A percentile compares a stretch with the other conserved stretches of the same genome.
Conservation (phyloP, 352 stramenopile genomes). For the Nothophytophthora sp. region DNA sequence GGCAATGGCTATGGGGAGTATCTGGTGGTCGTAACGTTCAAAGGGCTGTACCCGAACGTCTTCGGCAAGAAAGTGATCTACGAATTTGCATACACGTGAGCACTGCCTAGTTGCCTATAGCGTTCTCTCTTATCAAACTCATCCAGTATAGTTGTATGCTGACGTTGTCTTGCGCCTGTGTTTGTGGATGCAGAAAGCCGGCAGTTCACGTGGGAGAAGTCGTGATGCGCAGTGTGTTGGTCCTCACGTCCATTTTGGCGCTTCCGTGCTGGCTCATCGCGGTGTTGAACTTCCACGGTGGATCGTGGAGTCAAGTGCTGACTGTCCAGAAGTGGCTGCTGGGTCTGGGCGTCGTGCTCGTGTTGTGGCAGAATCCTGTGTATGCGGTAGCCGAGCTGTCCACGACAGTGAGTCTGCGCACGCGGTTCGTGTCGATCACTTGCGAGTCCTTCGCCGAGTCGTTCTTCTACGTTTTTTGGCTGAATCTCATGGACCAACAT, state of each 20-base stretch:
- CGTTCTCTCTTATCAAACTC: no score
- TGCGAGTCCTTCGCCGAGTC: constrained; percentile 73
- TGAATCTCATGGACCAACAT: constrained; percentile 82
- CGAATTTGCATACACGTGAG: constrained; percentile 83
- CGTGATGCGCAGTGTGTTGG: constrained; percentile 55
- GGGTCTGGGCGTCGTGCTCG: constrained; percentile 61
- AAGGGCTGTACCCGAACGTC: constrained; percentile 73
- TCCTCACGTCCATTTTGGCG: constrained; percentile 58
- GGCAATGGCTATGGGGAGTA: constrained; percentile 68
- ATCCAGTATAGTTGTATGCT: no score
- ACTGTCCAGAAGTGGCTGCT: constrained; percentile 77
- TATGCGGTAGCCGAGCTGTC: constrained; percentile 66
- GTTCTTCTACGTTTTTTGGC: constrained; percentile 81
- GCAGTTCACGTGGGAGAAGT: constrained; percentile 71
- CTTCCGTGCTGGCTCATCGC: constrained; percentile 76
- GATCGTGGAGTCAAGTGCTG: constrained; percentile 54
- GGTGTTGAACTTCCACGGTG: constrained; percentile 52
- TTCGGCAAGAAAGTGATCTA: constrained; percentile 72
- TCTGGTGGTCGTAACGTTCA: constrained; percentile 57
- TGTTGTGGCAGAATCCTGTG: constrained; percentile 86
- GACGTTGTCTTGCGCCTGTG: neutral
- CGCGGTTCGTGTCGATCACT: constrained; percentile 60
- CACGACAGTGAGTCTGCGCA: constrained; percentile 52
- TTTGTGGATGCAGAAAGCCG: constrained; percentile 52
- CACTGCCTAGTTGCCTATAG: no score